Evolutionary conservation across 257 asterid species (phyloP), one percentile per base, ranked within the genome.

Genomic region (Thymus mandschuricus): DNA sequence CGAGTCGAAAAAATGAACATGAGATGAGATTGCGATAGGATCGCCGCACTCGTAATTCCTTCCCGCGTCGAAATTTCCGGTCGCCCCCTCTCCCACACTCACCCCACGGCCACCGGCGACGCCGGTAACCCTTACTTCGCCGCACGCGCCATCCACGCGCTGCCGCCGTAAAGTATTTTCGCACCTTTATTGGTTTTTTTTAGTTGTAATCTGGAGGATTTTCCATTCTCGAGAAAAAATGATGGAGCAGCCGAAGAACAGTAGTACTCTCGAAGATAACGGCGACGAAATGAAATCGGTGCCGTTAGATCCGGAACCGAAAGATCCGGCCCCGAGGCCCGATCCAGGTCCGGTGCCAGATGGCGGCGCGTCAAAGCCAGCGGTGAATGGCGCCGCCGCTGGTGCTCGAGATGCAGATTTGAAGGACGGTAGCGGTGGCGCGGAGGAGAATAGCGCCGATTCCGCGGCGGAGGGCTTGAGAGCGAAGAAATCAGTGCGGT

Each of bases 401-500:
- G 78, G 33, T 70, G 45, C 56, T 21, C 73, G 69, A 41, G 76
- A 10, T 12, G 58, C 70, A n/a, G 74, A 72, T 75, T 72, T 60
- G 15, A 82, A 73, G 81, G 86, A 78, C 76, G 66, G 69, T 72
- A 75, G 71, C 62, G 68, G 51, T 38, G 59, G 41, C 45, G 75
- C 33, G 44, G 82, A 55, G 73, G 78, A 75, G 64, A 71, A 55
- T 46, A 80, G 33, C 60, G 75, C 43, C 59, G 84, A 79, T 45
- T 62, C 78, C 54, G 62, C 66, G 62, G 77, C 73, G 58, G 85
- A 79, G 73, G 68, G 60, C 60, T 61, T 66, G 71, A 84, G 75
- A 76, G 51, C 89, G 76, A 93, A 84, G 85, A 92, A 92, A 81
- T 92, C 95, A 38, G 97, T 90, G 77, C 79, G 86, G 60, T 92